Base-by-base conservation (phyloP, 768 basidiomycete genomes). In the Termitomyces sp. region DNA sequence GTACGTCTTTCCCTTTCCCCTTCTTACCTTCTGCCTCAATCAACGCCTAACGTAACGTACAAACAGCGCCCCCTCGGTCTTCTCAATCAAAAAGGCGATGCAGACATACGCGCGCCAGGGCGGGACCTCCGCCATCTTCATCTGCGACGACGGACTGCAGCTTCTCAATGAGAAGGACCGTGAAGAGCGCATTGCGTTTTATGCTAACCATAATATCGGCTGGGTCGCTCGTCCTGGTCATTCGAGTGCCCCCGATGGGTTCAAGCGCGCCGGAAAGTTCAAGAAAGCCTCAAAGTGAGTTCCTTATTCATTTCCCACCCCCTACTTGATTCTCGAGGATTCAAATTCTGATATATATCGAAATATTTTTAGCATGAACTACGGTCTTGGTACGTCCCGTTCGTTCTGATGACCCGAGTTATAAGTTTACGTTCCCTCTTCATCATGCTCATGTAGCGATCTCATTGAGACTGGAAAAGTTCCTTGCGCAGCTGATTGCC, bases 311-410 rank as follows among this genome's bases (percentile, higher is more conserved):
- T n/a, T n/a, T n/a, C n/a, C 11, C 22, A 6, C 48, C 38, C n/a
- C 60, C 46, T 51, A 48, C 42, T n/a, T n/a, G n/a, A n/a, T 49
- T 57, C 6, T 32, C 18, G 22, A 38, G 32, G n/a, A n/a, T n/a
- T n/a, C n/a, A n/a, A n/a, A n/a, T n/a, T n/a, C n/a, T n/a, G n/a
- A n/a, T n/a, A n/a, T n/a, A n/a, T n/a, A n/a, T n/a, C n/a, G n/a
- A n/a, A n/a, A n/a, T n/a, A n/a, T n/a, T n/a, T n/a, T n/a, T n/a
- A 92, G 90, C 72, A 91, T 94, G 89, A 94, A 93, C 75, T 91
- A 87, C 67, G 90, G 86, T 2, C 76, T 87, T 6, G 78, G 79
- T 68, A 36, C 12, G 66, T 20, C 11, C 9, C 6, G 7, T 15
- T 18, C 22, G 1, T 24, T 46, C 45, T 20, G 5, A 38, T n/a